Evolutionary conservation across 495 filamentous ascomycete genomes (phyloP).

Genomic region (Tuber borchii): DNA sequence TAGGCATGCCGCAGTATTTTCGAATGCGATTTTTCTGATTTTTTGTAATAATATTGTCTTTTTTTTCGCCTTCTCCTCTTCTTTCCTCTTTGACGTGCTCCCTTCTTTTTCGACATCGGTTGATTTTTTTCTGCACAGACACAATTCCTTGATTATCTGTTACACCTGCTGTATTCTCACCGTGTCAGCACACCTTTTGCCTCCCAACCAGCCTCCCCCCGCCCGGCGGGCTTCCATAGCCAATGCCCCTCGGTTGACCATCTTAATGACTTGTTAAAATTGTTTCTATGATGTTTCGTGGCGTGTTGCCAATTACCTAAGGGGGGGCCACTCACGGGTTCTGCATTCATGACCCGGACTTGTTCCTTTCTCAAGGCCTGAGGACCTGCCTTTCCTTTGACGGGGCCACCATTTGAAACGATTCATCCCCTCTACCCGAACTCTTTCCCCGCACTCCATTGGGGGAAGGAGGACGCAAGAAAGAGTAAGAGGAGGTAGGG

Average conservation of each 20-base stretch:
- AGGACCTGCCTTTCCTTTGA: not conserved
- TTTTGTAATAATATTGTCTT: not conserved
- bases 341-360: not conserved
- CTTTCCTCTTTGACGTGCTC: not conserved
- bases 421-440: not conserved
- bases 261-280: slow-evolving; percentile 39
- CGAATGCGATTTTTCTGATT: not conserved
- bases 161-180: not conserved
- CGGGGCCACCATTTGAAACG: not conserved
- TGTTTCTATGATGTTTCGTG: slow-evolving; percentile 33
- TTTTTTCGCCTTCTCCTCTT: not conserved
- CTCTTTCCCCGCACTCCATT: not conserved
- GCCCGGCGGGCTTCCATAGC: slow-evolving; percentile 8
- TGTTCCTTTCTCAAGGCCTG: not conserved
- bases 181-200: not conserved
- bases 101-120: not conserved
- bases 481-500: not conserved
- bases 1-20: not conserved
- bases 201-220: not conserved
- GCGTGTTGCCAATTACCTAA: slow-evolving; percentile 33
- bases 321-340: not conserved
- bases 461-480: not conserved
- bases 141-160: not conserved
- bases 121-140: not conserved
- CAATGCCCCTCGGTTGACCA: slow-evolving; percentile 38